phyloP scores from a whole-genome alignment of 1,284 basidiomycete species.

The Marasmius tenuissimus region DNA sequence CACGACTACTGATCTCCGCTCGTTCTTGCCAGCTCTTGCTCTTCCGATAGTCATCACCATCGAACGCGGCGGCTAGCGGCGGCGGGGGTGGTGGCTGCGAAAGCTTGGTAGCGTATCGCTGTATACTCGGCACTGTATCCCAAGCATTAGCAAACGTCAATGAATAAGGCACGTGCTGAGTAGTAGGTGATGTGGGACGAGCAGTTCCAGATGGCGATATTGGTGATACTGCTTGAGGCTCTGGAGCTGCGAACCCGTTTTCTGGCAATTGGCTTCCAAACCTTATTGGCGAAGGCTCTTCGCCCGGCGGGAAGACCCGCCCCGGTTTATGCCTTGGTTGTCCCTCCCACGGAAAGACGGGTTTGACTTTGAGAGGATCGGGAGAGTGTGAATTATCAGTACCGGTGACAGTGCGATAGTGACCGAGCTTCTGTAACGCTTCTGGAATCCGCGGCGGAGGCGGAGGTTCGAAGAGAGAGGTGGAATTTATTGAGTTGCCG shows the following conservation, averaged over 20 bases:
- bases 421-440: slow-evolving; percentile 56
- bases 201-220: slow-evolving; percentile 18
- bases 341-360: slow-evolving; percentile 94
- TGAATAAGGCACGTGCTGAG: slow-evolving; percentile 49
- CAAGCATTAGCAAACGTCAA: slow-evolving; percentile 78
- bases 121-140: slow-evolving; percentile 80
- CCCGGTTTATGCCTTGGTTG: slow-evolving; percentile 61
- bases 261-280: slow-evolving; percentile 41
- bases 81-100: slow-evolving; percentile 46
- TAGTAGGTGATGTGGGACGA: slow-evolving; percentile 24
- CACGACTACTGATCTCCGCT: slow-evolving; percentile 68
- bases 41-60: slow-evolving; percentile 39
- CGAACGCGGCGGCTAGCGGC: slow-evolving; percentile 46
- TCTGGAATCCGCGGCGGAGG: slow-evolving; percentile 60
- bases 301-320: slow-evolving; percentile 76
- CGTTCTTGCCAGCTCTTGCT: slow-evolving; percentile 51
- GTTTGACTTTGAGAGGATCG: slow-evolving; percentile 70
- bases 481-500: slow-evolving; percentile 31
- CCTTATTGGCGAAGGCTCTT: slow-evolving; percentile 54
- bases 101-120: slow-evolving; percentile 69
- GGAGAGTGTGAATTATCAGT: slow-evolving; percentile 50
- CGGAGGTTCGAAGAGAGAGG: slow-evolving; percentile 61
- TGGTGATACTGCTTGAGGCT: slow-evolving; percentile 26
- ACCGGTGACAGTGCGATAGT: slow-evolving; percentile 62
- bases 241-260: slow-evolving; percentile 29